These are phyloP conservation scores for Friedmanniomyces endolithicus DNA, from an alignment of 495 filamentous ascomycete genomes.

Conservation along the genomic window DNA sequence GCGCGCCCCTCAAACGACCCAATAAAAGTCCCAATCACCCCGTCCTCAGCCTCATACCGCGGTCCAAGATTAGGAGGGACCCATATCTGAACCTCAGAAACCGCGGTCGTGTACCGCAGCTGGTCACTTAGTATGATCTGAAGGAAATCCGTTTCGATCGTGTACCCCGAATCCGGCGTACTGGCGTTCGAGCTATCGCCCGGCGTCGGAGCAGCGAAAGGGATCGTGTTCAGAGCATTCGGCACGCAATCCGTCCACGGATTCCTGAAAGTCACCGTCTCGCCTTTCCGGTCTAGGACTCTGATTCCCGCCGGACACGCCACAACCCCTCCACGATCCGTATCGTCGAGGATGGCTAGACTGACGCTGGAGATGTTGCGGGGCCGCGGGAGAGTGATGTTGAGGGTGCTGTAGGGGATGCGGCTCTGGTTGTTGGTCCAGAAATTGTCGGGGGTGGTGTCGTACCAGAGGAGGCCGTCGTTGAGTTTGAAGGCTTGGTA, in stretches of 20 bases:
- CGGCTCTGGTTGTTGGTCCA: conserved; percentile 36
- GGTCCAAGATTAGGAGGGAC: conserved; percentile 16
- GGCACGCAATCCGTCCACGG: conserved; percentile 24
- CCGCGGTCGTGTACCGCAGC: conserved; percentile 12
- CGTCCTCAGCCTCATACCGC: conserved; percentile 20
- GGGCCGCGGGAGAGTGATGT: conserved; percentile 32
- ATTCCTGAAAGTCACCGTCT: conserved; percentile 20
- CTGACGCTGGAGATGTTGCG: conserved; percentile 31
- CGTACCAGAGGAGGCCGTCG: conserved; percentile 36
- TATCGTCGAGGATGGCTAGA: conserved; percentile 32
- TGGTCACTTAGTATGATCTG: conserved; percentile 12
- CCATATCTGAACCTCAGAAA: conserved; percentile 21
- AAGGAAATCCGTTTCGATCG: conserved; percentile 15
- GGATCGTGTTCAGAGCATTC: conserved; percentile 34
- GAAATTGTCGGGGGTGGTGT: conserved; percentile 33
- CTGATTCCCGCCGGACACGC: conserved; percentile 31
- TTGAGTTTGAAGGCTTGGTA: conserved; percentile 31
- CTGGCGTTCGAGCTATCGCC: neutral
- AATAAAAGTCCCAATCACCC: conserved; percentile 19
- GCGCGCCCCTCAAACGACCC: conserved; percentile 16
- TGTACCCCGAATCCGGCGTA: conserved; percentile 1
- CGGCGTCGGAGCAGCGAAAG: conserved; percentile 19
- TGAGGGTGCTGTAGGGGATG: conserved; percentile 30
- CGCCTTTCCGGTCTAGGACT: conserved; percentile 27
- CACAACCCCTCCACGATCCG: conserved; percentile 29